Evolutionary conservation across 108 stramenopile genomes (phyloP).

Genomic region (Pseudonitzschia multistriata): DNA sequence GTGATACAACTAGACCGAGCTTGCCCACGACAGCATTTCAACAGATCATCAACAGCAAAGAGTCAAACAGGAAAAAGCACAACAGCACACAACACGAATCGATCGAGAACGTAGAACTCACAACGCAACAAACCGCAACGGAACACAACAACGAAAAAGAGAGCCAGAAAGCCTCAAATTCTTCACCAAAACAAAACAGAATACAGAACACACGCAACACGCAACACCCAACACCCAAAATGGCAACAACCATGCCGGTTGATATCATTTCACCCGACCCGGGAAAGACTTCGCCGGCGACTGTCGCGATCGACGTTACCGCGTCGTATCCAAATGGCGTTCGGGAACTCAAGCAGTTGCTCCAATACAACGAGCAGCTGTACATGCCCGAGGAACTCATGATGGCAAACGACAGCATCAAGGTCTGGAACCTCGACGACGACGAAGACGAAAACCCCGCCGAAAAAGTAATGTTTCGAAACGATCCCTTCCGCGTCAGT

Average conservation of each 20-base stretch:
- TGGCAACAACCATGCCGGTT: not conserved
- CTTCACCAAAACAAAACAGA: not conserved
- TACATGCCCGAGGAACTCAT: not conserved
- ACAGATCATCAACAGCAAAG: too few relatives aligned
- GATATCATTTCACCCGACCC: not conserved
- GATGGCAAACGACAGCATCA: not conserved
- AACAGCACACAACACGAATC: not conserved
- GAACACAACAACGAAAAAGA: too few relatives aligned
- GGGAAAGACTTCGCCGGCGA: not conserved
- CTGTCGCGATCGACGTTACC: not conserved
- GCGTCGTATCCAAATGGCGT: not conserved
- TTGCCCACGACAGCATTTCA: too few relatives aligned
- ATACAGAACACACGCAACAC: not conserved
- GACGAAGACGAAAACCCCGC: not conserved
- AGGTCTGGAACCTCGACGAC: slow-evolving; percentile 5
- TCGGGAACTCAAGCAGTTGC: not conserved
- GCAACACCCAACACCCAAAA: not conserved
- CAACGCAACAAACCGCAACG: too few relatives aligned
- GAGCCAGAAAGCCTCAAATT: too few relatives aligned
- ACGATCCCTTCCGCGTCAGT: too few relatives aligned
- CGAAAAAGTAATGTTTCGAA: not conserved
- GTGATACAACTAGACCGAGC: too few relatives aligned
- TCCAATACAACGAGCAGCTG: not conserved
- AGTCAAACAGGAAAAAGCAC: not conserved
- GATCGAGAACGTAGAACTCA: too few relatives aligned